phyloP scores from a whole-genome alignment of 331 rosid species.

The Arachis monticola region DNA sequence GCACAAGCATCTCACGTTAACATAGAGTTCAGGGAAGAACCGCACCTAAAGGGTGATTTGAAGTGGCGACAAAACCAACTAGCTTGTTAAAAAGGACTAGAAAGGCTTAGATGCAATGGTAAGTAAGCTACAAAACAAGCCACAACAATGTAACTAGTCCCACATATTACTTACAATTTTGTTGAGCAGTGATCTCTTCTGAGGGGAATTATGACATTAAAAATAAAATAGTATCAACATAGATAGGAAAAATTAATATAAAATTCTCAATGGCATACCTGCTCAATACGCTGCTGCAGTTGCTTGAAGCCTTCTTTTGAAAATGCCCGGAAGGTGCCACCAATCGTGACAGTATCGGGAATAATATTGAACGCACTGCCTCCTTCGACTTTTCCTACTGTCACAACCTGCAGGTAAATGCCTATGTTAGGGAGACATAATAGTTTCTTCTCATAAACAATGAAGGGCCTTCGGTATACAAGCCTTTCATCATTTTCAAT shows the following conservation, averaged over 20 bases:
- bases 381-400: constrained; percentile 77
- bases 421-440: constrained; percentile 22
- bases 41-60: background rate
- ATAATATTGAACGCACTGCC: constrained; percentile 90
- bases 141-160: background rate
- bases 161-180: background rate
- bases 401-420: constrained; percentile 62
- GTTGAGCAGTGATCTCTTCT: background rate
- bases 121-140: too few species aligned
- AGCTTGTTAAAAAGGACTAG: background rate
- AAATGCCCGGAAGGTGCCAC: constrained; percentile 88
- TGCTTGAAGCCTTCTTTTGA: constrained; percentile 51
- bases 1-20: too few species aligned
- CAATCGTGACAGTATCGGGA: constrained; percentile 88
- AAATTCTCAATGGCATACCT: constrained; percentile 49
- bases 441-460: constrained; percentile 7
- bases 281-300: constrained; percentile 64
- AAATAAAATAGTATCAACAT: too few species aligned
- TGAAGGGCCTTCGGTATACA: constrained; percentile 1
- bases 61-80: background rate
- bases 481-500: background rate
- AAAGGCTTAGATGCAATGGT: too few species aligned
- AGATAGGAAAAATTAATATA: background rate
- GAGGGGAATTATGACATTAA: too few species aligned
- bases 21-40: too few species aligned